These are phyloP conservation scores for Anisogramma anomala DNA, from an alignment of 2,329 filamentous ascomycete genomes.

Conservation along the genomic window DNA sequence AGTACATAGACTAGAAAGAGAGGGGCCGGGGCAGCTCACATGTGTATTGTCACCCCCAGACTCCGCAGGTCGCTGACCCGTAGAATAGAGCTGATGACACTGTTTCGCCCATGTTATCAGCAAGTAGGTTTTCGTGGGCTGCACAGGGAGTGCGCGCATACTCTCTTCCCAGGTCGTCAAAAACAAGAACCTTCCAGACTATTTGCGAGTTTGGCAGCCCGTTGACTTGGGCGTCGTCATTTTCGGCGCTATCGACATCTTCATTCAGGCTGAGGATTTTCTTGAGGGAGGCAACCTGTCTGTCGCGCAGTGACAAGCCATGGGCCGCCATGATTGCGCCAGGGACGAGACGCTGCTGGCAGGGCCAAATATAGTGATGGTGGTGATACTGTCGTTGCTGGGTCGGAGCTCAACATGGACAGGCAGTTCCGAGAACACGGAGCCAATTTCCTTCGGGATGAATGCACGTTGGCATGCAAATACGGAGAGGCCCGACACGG, in stretches of 20 bases:
- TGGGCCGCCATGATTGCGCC: constrained; percentile 32
- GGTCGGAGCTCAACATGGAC: constrained; percentile 9
- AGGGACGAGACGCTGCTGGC: constrained; percentile 9
- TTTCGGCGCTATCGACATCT: constrained; percentile 44
- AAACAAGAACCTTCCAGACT: constrained; percentile 93
- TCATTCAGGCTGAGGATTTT: constrained; percentile 94
- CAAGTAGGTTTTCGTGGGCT: neutral
- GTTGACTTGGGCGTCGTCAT: constrained; percentile 52
- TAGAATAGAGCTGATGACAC: constrained; percentile 88
- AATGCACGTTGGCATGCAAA: too few relatives aligned
- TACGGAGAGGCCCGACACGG: neutral
- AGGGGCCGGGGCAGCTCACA: constrained; percentile 42
- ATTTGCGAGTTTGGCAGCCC: constrained; percentile 65
- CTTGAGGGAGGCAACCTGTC: constrained; percentile 73
- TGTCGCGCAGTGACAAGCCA: constrained; percentile 37
- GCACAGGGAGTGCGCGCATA: neutral
- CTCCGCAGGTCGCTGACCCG: constrained; percentile 84
- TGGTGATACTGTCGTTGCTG: constrained; percentile 2
- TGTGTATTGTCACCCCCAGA: constrained; percentile 93
- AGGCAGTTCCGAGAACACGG: neutral
- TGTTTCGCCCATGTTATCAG: constrained; percentile 21
- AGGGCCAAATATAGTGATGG: constrained; percentile 4
- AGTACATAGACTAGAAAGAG: too few relatives aligned
- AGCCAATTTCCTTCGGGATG: neutral
- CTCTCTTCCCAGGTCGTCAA: constrained; percentile 48